Conservation (phyloP, 179 eudicot genomes). For the Gypsophila paniculata region DNA sequence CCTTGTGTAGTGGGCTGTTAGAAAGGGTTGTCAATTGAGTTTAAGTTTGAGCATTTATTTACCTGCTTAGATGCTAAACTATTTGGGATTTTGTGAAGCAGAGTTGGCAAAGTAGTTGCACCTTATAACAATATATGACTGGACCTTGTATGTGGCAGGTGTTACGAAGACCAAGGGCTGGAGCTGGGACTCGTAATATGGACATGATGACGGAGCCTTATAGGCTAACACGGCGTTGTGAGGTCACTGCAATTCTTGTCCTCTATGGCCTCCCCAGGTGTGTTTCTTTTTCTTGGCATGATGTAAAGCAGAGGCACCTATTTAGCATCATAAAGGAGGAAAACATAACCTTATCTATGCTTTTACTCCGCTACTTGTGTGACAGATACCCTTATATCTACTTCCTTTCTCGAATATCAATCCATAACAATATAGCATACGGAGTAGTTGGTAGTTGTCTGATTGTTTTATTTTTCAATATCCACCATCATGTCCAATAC, state of each 20-base stretch:
- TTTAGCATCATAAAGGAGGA: background rate
- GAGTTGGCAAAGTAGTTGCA: background rate
- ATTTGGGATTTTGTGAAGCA: background rate
- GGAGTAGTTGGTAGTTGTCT: background rate
- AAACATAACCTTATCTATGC: background rate
- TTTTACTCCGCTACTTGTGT: background rate
- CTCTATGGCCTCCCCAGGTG: slow-evolving; percentile 91
- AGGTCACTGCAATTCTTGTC: slow-evolving; percentile 85
- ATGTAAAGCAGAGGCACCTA: background rate
- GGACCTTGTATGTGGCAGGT: slow-evolving; percentile 32
- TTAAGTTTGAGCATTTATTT: slow-evolving; percentile 5
- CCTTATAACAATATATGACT: background rate
- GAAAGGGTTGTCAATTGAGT: background rate
- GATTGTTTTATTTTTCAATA: background rate
- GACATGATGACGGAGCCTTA: slow-evolving; percentile 78
- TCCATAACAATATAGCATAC: no score
- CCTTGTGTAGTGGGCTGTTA: background rate
- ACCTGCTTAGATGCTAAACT: background rate
- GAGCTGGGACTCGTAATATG: slow-evolving; percentile 51
- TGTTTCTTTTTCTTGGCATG: slow-evolving; percentile 12
- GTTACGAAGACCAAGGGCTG: slow-evolving; percentile 57
- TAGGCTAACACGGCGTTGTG: slow-evolving; percentile 74
- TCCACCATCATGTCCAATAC: background rate
- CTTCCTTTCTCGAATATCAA: background rate
- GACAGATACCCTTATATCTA: background rate